Evolutionary conservation across 768 basidiomycete species (phyloP).

Genomic region (Boletus rufocinnamomeus): DNA sequence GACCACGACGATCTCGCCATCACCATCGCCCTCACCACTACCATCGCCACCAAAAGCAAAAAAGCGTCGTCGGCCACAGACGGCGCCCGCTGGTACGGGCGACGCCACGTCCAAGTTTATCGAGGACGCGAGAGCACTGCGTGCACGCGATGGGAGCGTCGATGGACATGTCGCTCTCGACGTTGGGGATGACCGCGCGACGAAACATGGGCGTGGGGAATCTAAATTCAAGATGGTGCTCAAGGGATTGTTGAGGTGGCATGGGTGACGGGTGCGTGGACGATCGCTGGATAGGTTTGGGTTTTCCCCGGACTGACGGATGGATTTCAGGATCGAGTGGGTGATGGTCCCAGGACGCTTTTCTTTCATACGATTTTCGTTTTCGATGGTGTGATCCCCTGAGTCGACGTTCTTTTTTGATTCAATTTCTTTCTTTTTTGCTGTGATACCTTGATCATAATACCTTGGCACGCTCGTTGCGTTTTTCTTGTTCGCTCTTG

Average conservation of each 20-base stretch:
- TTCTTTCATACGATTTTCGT: no score
- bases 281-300: no score
- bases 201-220: not conserved
- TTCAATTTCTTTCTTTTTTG: no score
- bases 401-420: no score
- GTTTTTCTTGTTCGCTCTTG: no score
- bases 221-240: constrained; percentile 22
- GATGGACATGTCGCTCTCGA: not conserved
- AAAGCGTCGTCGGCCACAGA: constrained; percentile 27
- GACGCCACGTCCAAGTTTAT: constrained; percentile 18
- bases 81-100: constrained; percentile 21
- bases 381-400: no score
- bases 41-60: constrained; percentile 7
- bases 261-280: constrained; percentile 13
- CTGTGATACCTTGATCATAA: no score
- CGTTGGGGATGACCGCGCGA: not conserved
- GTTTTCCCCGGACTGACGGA: no score
- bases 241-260: constrained; percentile 22
- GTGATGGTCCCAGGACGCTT: no score
- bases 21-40: not conserved
- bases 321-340: no score
- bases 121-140: constrained; percentile 8
- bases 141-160: constrained; percentile 2
- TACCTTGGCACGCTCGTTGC: no score
- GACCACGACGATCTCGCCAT: not conserved